Evolutionary conservation across 257 asterid species (phyloP).

Genomic region (Mitragyna speciosa): DNA sequence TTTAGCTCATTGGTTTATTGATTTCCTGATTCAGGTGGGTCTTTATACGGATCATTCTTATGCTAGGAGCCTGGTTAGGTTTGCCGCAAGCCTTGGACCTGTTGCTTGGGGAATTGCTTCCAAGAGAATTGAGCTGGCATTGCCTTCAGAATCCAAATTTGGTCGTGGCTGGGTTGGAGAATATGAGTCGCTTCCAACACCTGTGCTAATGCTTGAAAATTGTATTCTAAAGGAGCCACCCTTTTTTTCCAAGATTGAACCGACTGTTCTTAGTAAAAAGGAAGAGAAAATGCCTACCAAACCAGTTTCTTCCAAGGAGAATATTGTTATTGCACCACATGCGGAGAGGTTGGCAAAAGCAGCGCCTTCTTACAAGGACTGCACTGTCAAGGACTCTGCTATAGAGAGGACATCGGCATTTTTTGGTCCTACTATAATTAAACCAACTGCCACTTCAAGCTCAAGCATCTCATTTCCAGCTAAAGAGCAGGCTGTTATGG

Average conservation of each 20-base stretch:
- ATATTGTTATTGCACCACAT: slow-evolving; percentile 18
- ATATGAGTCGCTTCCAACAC: slow-evolving; percentile 89
- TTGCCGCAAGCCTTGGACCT: slow-evolving; percentile 88
- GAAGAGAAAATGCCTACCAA: slow-evolving; percentile 28
- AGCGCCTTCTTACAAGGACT: slow-evolving; percentile 23
- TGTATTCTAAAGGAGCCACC: slow-evolving; percentile 61
- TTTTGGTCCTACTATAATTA: slow-evolving; percentile 43
- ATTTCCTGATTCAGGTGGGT: slow-evolving; percentile 65
- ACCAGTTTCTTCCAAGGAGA: slow-evolving; percentile 33
- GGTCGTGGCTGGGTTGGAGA: slow-evolving; percentile 99
- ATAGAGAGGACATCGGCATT: slow-evolving; percentile 42
- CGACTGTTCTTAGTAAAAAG: slow-evolving; percentile 33
- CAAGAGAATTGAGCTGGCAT: slow-evolving; percentile 78
- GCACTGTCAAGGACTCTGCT: slow-evolving; percentile 31
- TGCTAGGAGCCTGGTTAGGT: slow-evolving; percentile 89
- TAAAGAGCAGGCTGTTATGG: slow-evolving; percentile 43
- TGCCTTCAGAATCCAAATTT: slow-evolving; percentile 76
- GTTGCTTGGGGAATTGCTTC: slow-evolving; percentile 91
- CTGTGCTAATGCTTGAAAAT: slow-evolving; percentile 63
- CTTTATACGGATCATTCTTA: slow-evolving; percentile 87
- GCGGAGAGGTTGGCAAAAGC: slow-evolving; percentile 9
- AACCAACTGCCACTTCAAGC: slow-evolving; percentile 37
- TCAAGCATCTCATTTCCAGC: slow-evolving; percentile 26
- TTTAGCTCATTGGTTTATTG: slow-evolving; percentile 14
- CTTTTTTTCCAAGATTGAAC: slow-evolving; percentile 45